Evolutionary conservation across 1,284 basidiomycete genomes (phyloP).

Genomic region (Exsudoporus floridanus): DNA sequence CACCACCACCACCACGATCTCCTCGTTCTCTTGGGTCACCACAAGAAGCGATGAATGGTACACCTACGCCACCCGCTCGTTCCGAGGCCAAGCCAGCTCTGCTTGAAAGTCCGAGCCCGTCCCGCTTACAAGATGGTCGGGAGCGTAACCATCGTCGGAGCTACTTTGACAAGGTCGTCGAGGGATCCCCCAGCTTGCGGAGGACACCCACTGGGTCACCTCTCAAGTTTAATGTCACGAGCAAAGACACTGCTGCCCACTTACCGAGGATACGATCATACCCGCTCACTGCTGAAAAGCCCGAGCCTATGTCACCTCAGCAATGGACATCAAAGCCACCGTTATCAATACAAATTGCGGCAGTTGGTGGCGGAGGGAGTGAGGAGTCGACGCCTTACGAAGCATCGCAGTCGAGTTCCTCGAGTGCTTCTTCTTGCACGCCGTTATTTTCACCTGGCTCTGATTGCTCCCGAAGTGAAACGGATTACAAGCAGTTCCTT

Average conservation of each 20-base stretch:
- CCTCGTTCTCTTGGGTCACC: conserved; percentile 40
- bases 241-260: background rate
- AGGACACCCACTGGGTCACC: conserved; percentile 48
- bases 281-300: conserved; percentile 33
- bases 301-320: background rate
- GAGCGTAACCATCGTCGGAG: conserved; percentile 49
- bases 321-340: conserved; percentile 9
- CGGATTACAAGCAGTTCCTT: conserved; percentile 60
- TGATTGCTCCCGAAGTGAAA: conserved; percentile 27
- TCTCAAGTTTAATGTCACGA: conserved; percentile 15
- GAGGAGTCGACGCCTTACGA: conserved; percentile 58
- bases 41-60: conserved; percentile 31
- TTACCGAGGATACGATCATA: conserved; percentile 39
- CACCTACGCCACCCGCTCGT: conserved; percentile 7
- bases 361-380: conserved; percentile 30
- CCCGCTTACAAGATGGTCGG: conserved; percentile 17
- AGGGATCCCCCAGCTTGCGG: conserved; percentile 31
- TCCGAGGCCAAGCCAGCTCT: conserved; percentile 7
- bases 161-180: conserved; percentile 40
- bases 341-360: conserved; percentile 19
- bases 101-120: conserved; percentile 34
- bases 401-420: conserved; percentile 43
- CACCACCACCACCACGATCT: background rate
- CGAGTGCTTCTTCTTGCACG: conserved; percentile 41
- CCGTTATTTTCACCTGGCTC: conserved; percentile 38